phyloP scores from a whole-genome alignment of 345 rosid species.

The Microthlaspi erraticum region DNA sequence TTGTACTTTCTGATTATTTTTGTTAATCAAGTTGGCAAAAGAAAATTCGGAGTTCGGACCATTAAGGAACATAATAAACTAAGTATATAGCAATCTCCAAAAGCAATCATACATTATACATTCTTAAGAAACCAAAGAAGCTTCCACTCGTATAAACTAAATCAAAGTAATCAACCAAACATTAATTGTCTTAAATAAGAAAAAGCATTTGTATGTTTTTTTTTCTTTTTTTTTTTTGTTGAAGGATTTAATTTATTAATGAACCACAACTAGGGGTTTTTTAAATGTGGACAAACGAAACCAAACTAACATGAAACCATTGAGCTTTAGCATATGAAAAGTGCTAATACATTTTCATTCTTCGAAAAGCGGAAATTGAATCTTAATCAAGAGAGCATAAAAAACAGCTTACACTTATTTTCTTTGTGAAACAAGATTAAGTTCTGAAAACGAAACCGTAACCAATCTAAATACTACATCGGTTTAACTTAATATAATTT shows the following conservation, averaged over 20 bases:
- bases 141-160: slow-evolving; percentile 40
- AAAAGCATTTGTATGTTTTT: neutral
- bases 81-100: slow-evolving; percentile 39
- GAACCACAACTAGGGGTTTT: neutral
- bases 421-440: neutral
- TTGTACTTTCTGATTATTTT: slow-evolving; percentile 39
- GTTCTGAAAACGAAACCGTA: neutral
- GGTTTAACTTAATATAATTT: neutral
- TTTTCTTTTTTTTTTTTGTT: too few relatives aligned
- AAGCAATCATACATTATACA: slow-evolving; percentile 27
- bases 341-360: neutral
- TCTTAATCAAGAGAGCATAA: neutral
- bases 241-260: too few relatives aligned
- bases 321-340: neutral
- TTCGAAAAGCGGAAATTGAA: neutral
- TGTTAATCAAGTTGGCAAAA: slow-evolving; percentile 39
- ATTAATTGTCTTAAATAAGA: neutral
- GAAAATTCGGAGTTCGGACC: slow-evolving; percentile 18
- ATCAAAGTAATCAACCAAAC: slow-evolving; percentile 32
- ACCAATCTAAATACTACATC: neutral
- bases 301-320: neutral
- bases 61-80: slow-evolving; percentile 32
- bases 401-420: neutral
- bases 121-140: slow-evolving; percentile 34
- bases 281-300: neutral